phyloP scores from a whole-genome alignment of 1,284 basidiomycete species.

The Butyriboletus regius region DNA sequence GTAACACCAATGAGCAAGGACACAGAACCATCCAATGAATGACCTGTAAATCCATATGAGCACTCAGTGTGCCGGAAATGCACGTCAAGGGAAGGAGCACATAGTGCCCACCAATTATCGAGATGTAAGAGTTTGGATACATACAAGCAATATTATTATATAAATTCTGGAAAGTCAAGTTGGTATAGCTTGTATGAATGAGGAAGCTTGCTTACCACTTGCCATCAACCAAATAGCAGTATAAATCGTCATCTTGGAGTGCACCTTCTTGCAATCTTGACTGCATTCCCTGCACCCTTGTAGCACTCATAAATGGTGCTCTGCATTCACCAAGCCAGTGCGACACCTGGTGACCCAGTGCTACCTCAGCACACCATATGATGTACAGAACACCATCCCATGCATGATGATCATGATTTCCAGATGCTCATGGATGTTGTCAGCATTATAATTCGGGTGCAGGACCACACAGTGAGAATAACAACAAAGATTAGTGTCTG shows the following conservation, averaged over 20 bases:
- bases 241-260: constrained; percentile 70
- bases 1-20: constrained; percentile 72
- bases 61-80: neutral
- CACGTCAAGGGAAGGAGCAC: neutral
- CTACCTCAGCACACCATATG: no score
- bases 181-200: neutral
- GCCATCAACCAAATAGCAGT: constrained; percentile 71
- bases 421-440: no score
- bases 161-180: constrained; percentile 44
- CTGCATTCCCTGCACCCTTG: constrained; percentile 63
- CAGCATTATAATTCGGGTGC: no score
- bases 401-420: no score
- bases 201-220: constrained; percentile 38
- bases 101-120: constrained; percentile 49
- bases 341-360: no score
- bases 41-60: constrained; percentile 35
- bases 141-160: constrained; percentile 75
- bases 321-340: no score
- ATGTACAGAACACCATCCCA: no score
- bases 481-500: no score
- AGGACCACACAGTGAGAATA: no score
- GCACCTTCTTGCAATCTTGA: constrained; percentile 62
- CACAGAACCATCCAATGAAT: constrained; percentile 75
- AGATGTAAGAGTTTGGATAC: constrained; percentile 76
- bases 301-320: constrained; percentile 79